Evolutionary conservation across 768 basidiomycete genomes (phyloP).

Genomic region (Tylopilus subfusipes): DNA sequence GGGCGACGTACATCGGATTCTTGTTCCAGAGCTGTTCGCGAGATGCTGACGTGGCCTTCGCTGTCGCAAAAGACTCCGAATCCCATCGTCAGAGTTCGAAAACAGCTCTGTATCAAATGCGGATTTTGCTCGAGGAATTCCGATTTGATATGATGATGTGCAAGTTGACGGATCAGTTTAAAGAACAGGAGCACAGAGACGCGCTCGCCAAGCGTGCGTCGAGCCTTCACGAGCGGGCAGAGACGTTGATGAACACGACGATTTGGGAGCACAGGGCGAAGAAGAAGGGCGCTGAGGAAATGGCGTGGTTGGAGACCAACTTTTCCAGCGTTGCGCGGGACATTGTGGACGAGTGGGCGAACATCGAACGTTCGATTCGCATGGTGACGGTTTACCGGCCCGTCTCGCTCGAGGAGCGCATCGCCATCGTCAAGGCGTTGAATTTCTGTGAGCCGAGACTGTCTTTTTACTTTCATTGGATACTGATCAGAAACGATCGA

Average conservation of each 20-base stretch:
- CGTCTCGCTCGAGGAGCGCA: conserved; percentile 52
- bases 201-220: conserved; percentile 21
- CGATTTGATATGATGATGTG: conserved; percentile 43
- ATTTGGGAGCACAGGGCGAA: conserved; percentile 13
- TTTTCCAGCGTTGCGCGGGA: conserved; percentile 36
- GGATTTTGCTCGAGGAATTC: conserved; percentile 47
- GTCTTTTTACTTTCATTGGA: neutral
- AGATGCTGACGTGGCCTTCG: conserved; percentile 46
- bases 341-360: conserved; percentile 47
- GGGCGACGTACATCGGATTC: conserved; percentile 48
- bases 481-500: neutral
- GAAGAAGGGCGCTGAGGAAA: conserved; percentile 24
- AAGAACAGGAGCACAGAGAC: conserved; percentile 14
- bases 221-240: conserved; percentile 9
- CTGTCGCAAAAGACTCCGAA: conserved; percentile 46
- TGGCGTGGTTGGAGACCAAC: conserved; percentile 42
- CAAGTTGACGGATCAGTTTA: conserved; percentile 17
- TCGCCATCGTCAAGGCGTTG: conserved; percentile 48
- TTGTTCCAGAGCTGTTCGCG: conserved; percentile 42
- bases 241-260: conserved; percentile 1
- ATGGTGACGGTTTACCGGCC: conserved; percentile 47
- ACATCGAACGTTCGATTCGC: conserved; percentile 38
- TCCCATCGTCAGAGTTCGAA: conserved; percentile 51
- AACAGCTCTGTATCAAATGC: conserved; percentile 42
- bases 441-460: conserved; percentile 39